Evolutionary conservation across 352 stramenopile genomes (phyloP).

Genomic region (Globisporangium cystogenes): DNA sequence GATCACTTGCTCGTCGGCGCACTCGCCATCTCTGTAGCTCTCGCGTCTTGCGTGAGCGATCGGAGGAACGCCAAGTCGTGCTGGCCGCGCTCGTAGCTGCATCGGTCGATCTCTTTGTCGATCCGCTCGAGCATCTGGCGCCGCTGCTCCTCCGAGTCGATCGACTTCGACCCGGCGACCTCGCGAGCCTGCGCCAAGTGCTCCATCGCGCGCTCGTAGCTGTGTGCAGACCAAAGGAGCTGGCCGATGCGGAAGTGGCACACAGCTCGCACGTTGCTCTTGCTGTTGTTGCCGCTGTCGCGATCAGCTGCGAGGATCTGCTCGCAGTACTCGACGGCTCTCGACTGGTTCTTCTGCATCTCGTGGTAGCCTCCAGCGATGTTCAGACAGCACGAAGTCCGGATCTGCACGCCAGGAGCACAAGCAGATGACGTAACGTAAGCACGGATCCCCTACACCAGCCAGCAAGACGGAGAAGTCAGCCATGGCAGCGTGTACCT

Average conservation of each 20-base stretch:
- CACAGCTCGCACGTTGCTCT: constrained; percentile 9
- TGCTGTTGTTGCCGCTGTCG: constrained; percentile 21
- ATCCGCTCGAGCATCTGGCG: constrained; percentile 21
- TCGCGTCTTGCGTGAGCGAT: constrained; percentile 9
- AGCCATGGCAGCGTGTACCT: constrained; percentile 4
- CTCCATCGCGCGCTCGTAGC: constrained; percentile 41
- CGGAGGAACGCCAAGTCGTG: constrained; percentile 52
- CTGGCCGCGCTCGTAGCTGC: constrained; percentile 54
- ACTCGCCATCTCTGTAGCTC: neutral
- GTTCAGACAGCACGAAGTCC: constrained; percentile 46
- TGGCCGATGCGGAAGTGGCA: constrained; percentile 49
- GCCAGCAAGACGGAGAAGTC: neutral
- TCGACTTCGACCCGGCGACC: constrained; percentile 8
- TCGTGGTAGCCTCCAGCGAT: constrained; percentile 56
- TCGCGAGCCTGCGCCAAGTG: constrained; percentile 8
- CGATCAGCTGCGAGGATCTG: constrained; percentile 17
- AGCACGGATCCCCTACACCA: neutral
- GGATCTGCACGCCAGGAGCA: constrained; percentile 20
- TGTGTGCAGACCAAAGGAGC: constrained; percentile 36
- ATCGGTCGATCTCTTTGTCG: constrained; percentile 47
- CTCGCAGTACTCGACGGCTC: constrained; percentile 35
- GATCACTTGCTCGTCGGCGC: neutral
- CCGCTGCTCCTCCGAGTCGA: neutral
- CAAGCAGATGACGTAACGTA: neutral
- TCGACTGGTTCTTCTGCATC: constrained; percentile 47